phyloP scores from a whole-genome alignment of 2,329 filamentous ascomycete genomes.

The Ceratocystis harringtonii region DNA sequence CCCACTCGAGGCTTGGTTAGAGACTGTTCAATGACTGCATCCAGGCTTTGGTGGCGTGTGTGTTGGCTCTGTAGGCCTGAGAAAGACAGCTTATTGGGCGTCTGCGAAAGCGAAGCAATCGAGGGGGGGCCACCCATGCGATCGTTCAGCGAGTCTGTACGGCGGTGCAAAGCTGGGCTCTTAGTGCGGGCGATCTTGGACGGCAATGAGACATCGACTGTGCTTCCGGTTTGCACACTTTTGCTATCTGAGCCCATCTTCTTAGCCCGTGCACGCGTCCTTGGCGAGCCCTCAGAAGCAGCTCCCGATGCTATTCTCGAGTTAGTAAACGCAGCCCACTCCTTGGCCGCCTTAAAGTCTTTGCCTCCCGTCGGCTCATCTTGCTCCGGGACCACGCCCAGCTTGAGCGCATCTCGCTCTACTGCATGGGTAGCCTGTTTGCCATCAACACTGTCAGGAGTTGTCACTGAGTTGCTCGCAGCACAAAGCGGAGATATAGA shows the following conservation, averaged over 20 bases:
- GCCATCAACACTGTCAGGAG: background rate
- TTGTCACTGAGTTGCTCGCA: background rate
- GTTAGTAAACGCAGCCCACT: conserved; percentile 2
- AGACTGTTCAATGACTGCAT: conserved; percentile 4
- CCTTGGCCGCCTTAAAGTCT: conserved; percentile 3
- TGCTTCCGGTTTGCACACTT: background rate
- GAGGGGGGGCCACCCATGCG: background rate
- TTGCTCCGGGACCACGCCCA: conserved; percentile 15
- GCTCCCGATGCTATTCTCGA: background rate
- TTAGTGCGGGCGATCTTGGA: background rate
- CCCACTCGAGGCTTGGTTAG: background rate
- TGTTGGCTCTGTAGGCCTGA: background rate
- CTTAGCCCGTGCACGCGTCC: background rate
- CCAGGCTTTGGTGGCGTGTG: conserved; percentile 12
- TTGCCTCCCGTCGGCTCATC: conserved; percentile 12
- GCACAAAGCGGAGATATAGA: background rate
- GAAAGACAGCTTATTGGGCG: background rate
- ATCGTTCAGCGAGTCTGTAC: conserved; percentile 8
- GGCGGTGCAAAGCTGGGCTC: background rate
- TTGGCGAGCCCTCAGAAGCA: background rate
- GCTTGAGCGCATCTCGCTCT: conserved; percentile 1
- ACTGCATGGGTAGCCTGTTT: background rate
- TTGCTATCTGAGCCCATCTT: background rate
- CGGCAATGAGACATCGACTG: background rate
- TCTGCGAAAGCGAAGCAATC: background rate